Conservation (phyloP, 1,284 basidiomycete species). For the Mycena citricolor region DNA sequence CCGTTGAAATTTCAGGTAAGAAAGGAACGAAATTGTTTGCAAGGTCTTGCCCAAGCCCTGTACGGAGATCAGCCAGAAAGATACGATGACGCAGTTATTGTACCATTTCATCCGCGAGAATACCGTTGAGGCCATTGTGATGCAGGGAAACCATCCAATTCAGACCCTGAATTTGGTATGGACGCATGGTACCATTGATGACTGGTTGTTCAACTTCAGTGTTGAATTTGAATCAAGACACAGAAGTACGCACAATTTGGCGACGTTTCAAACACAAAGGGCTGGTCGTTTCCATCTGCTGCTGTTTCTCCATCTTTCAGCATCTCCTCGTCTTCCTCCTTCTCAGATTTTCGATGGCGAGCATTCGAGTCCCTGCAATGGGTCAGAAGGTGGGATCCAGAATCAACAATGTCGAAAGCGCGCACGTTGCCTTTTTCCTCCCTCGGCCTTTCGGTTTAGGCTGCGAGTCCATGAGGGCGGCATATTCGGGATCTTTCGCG, state of each 20-base stretch:
- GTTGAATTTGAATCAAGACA: conserved; percentile 12
- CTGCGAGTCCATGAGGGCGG: conserved; percentile 82
- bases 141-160: conserved; percentile 97
- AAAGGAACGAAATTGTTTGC: conserved; percentile 97
- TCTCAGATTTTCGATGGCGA: conserved; percentile 93
- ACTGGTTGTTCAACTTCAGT: conserved; percentile 44
- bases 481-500: conserved; percentile 93
- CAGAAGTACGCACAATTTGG: conserved; percentile 65
- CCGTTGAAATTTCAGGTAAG: conserved; percentile 89
- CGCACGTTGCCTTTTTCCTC: conserved; percentile 75
- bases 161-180: conserved; percentile 94
- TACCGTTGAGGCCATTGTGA: conserved; percentile 92
- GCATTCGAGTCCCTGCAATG: conserved; percentile 64
- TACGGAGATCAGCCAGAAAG: conserved; percentile 4
- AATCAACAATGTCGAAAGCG: conserved; percentile 19
- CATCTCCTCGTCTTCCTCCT: conserved; percentile 97
- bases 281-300: conserved; percentile 78
- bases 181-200: conserved; percentile 88
- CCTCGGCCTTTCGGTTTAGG: conserved; percentile 80
- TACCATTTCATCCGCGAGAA: conserved; percentile 94
- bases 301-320: conserved; percentile 84
- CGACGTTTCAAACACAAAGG: conserved; percentile 90
- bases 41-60: conserved; percentile 98
- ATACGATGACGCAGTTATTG: conserved; percentile 21
- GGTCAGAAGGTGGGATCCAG: conserved; percentile 14